Conservation (phyloP, 441 rosid species). For the Adansonia rubrostipa region DNA sequence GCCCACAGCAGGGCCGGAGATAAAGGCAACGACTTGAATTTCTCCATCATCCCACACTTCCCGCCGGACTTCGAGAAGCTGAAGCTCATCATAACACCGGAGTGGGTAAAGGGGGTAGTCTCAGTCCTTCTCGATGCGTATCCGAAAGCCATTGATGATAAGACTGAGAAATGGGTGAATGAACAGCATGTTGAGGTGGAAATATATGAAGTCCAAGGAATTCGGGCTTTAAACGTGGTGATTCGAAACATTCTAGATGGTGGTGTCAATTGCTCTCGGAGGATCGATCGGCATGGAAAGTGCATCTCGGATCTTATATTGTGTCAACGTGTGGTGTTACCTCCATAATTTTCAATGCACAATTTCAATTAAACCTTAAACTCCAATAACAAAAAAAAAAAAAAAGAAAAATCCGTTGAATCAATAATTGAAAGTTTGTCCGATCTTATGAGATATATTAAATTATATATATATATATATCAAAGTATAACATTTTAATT, state of each 20-base stretch:
- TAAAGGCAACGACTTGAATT: slow-evolving; percentile 86
- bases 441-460: too few relatives aligned
- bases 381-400: neutral
- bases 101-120: slow-evolving; percentile 70
- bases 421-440: too few relatives aligned
- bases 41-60: slow-evolving; percentile 79
- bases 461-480: too few relatives aligned
- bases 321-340: slow-evolving; percentile 65
- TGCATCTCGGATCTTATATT: slow-evolving; percentile 76
- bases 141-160: slow-evolving; percentile 38
- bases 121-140: slow-evolving; percentile 55
- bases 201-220: slow-evolving; percentile 73
- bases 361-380: neutral
- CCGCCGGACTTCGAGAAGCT: slow-evolving; percentile 61
- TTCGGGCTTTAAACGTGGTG: slow-evolving; percentile 70
- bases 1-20: slow-evolving; percentile 88
- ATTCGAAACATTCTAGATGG: slow-evolving; percentile 84
- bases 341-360: slow-evolving; percentile 23
- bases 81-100: slow-evolving; percentile 63
- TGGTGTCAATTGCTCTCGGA: slow-evolving; percentile 89
- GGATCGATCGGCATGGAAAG: slow-evolving; percentile 90
- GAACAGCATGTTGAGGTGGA: slow-evolving; percentile 57
- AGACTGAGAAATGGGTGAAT: slow-evolving; percentile 41
- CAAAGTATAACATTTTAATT: too few relatives aligned
- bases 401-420: neutral